Evolutionary conservation across 768 basidiomycete genomes (phyloP), one percentile per base, ranked within the genome.

Genomic region (Rhodotorula diobovata): DNA sequence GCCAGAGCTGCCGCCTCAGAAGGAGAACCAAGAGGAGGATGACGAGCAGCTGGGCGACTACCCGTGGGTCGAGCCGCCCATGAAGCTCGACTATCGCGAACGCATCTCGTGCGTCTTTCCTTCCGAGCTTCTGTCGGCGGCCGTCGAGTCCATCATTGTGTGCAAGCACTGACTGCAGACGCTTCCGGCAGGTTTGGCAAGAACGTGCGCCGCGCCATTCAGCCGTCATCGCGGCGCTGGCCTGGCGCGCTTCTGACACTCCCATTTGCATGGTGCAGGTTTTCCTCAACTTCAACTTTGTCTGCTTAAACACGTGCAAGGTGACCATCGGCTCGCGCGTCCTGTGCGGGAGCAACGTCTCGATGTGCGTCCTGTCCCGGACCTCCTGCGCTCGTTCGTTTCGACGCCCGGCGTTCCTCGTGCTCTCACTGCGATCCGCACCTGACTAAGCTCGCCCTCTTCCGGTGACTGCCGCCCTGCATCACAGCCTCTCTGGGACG

Each of bases 271-370:
- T 56, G 11, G 35, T 10, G 34, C 46, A 57, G 43, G 37, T 57
- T 15, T 68, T 62, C 53, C 28, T 59, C 48, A 69, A 75, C 57
- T 70, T 66, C 39, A 55, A 61, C 48, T 60, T 67, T 43, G 64
- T 70, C 59, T 55, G 48, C 12, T 65, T 73, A 53, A 68, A 70
- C 54, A 68, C 63, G 28, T 67, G 61, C 56, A 16, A 64, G 76
- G 78, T 81, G 60, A 76, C 66, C 10, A 76, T 81, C 48, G 81
- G 81, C 18, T 55, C 73, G 39, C 72, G 81, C 2, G 78, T 79
- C 1, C 75, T 81, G 59, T 66, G 80, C 50, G 81, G 80, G 0
- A 78, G 80, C 20, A 78, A 80, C 66, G 76, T 77, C 28, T 73
- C 76, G 45, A 59, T 81, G 53, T 78, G 50, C 54, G 58, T 54